Conservation (phyloP, 495 filamentous ascomycete species). For the Tuber borchii region DNA sequence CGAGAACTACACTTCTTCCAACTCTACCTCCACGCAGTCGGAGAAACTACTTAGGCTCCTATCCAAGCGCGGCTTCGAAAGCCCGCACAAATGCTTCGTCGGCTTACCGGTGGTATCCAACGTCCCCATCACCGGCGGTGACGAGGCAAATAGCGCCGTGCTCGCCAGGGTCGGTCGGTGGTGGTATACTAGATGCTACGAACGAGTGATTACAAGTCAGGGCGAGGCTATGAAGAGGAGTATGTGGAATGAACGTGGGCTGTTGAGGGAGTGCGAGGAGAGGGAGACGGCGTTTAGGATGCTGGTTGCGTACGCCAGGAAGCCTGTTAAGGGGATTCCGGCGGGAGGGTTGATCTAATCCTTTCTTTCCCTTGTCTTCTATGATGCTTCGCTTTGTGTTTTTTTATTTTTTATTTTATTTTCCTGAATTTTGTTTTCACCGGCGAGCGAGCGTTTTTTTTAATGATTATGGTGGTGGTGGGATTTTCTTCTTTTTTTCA, state of each 20-base stretch:
- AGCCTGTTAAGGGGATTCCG: constrained; percentile 48
- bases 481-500: not conserved
- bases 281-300: constrained; percentile 80
- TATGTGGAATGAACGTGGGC: constrained; percentile 71
- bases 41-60: constrained; percentile 73
- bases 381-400: not conserved
- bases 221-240: constrained; percentile 52
- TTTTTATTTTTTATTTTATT: not conserved
- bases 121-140: constrained; percentile 22
- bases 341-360: constrained; percentile 8
- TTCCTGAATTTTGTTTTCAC: not conserved
- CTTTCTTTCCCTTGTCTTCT: not conserved
- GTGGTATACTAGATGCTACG: constrained; percentile 95
- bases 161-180: constrained; percentile 86
- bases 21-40: constrained; percentile 44
- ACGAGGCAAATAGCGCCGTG: constrained; percentile 65
- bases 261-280: constrained; percentile 80
- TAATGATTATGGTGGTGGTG: not conserved
- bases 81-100: constrained; percentile 78
- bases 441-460: not conserved
- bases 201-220: constrained; percentile 51
- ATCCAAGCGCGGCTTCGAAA: constrained; percentile 71
- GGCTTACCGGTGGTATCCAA: constrained; percentile 77
- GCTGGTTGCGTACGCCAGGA: constrained; percentile 84
- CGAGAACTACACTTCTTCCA: constrained; percentile 20